Conservation (phyloP, 805 yeast species). For the Nakazawaea pomicola region DNA sequence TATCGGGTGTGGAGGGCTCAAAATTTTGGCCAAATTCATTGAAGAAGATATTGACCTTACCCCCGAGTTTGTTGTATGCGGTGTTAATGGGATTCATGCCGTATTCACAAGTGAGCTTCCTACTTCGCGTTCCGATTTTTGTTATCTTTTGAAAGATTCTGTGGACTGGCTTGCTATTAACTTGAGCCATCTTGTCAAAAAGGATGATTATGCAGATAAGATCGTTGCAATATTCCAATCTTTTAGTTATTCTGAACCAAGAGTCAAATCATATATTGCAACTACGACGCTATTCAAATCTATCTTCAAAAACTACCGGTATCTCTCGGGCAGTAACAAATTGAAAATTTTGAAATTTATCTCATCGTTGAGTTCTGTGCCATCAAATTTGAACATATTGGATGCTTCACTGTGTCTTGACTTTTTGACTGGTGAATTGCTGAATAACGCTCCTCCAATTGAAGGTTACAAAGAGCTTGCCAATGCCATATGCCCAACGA, state of each 20-base stretch:
- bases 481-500: slow-evolving; percentile 35
- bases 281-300: slow-evolving; percentile 28
- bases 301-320: slow-evolving; percentile 29
- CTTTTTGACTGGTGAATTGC: slow-evolving; percentile 25
- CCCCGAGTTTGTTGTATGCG: slow-evolving; percentile 35
- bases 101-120: slow-evolving; percentile 30
- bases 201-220: slow-evolving; percentile 18
- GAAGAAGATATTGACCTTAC: slow-evolving; percentile 37
- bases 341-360: slow-evolving; percentile 31
- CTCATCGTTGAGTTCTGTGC: slow-evolving; percentile 16
- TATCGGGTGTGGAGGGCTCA: slow-evolving; percentile 39
- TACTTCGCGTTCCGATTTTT: slow-evolving; percentile 36
- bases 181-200: slow-evolving; percentile 22
- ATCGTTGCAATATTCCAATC: slow-evolving; percentile 32
- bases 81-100: slow-evolving; percentile 34
- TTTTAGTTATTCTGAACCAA: slow-evolving; percentile 37
- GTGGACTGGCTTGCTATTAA: slow-evolving; percentile 31
- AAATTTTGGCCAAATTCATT: slow-evolving; percentile 33
- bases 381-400: slow-evolving; percentile 8
- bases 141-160: slow-evolving; percentile 35
- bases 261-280: slow-evolving; percentile 25
- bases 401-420: slow-evolving; percentile 28
- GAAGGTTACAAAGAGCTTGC: slow-evolving; percentile 31
- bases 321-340: slow-evolving; percentile 25
- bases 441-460: slow-evolving; percentile 3